Base-by-base conservation (phyloP, 805 yeast genomes). In the Debaryomyces maramus region DNA sequence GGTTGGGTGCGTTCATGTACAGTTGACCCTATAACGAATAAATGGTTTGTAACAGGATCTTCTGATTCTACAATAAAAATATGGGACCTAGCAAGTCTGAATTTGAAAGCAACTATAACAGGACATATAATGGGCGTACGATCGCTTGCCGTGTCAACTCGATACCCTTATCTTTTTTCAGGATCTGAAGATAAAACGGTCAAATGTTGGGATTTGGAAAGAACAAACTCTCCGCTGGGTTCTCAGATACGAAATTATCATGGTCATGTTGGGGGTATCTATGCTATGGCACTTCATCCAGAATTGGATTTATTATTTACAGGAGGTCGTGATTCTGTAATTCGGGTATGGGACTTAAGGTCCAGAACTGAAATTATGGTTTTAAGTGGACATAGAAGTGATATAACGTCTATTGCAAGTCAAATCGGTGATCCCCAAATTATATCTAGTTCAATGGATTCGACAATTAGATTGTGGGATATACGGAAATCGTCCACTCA, bases 201-300 rank as follows among this genome's bases (percentile, higher is more conserved):
- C 7, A 80, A 88, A 56, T 90, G 98, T 61, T 93, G 98, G 97
- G 99, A 93, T 67, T 71, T 93, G 50, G 98, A 91, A 60, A 78
- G 81, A 53, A 88, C 90, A 52, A 79, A 79, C 50, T 80, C 87
- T 2, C 45, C 59, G 1, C 54, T 64, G 10, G 75, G 75, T 8
- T 65, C 72, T 44, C 70, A 67, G 49, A 77, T 89, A 3, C 70
- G 97, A 40, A 88, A 89, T 52, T 93, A 88, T 61, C 95, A 90
- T 63, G 99, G 99, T 3, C 99, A 93, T 65, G 70, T 88, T 18
- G 87, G 95, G 21, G 95, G 96, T 3, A 87, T 93, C 2, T 88
- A 88, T 54, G 73, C 95, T 0, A 71, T 90, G 31, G 91, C 82
- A 42, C 58, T 89, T 11, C 98, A 91, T 58, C 98, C 98, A 0